A percentile compares a stretch with the other conserved stretches of the same genome.
phyloP scores from a whole-genome alignment of 2,329 filamentous ascomycete species.

The Claviceps spartinae region DNA sequence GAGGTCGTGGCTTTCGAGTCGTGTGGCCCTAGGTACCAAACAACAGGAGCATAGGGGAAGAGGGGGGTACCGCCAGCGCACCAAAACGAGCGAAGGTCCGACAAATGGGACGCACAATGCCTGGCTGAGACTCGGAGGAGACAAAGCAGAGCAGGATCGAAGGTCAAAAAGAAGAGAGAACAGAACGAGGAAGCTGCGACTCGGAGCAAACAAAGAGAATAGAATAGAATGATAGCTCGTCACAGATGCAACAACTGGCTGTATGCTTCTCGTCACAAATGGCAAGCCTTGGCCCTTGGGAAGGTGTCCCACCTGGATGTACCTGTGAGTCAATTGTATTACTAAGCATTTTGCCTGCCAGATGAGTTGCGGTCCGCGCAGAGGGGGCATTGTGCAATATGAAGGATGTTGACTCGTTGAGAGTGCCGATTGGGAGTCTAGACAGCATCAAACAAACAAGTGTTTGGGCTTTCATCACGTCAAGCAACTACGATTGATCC shows the following conservation, averaged over 20 bases:
- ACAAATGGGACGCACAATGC: background rate
- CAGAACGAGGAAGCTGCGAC: background rate
- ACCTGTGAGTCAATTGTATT: background rate
- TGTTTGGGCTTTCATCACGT: too few species aligned
- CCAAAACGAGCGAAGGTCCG: background rate
- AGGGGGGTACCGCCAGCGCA: background rate
- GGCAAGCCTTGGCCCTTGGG: slow-evolving; percentile 12
- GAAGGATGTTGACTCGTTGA: too few species aligned
- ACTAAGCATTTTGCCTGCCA: background rate
- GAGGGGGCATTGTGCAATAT: too few species aligned
- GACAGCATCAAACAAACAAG: too few species aligned
- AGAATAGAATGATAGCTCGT: background rate
- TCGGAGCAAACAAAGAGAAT: background rate
- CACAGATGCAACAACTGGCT: background rate
- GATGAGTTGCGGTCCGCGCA: background rate
- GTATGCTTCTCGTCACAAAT: slow-evolving; percentile 16
- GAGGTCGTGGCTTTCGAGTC: background rate
- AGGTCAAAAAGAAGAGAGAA: background rate
- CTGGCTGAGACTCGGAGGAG: background rate
- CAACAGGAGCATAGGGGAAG: background rate
- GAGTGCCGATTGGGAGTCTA: too few species aligned
- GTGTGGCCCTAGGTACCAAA: slow-evolving; percentile 2
- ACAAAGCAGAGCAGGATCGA: background rate
- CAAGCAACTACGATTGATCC: too few species aligned
- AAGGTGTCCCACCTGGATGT: slow-evolving; percentile 8